Evolutionary conservation across 495 filamentous ascomycete species (phyloP).

Genomic region (Penicillium salamii): DNA sequence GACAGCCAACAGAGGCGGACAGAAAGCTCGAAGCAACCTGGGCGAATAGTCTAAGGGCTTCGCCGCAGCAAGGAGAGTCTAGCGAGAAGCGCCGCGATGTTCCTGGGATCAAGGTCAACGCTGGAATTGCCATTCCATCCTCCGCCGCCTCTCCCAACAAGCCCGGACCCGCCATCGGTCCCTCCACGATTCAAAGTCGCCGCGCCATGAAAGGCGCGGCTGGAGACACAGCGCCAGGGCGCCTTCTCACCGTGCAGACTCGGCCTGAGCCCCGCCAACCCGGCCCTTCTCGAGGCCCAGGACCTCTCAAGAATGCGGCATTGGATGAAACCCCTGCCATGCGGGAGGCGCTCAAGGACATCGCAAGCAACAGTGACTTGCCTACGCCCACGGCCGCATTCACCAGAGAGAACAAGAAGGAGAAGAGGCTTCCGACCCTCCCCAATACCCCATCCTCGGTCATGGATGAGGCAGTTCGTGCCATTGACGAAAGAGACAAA

Average conservation of each 20-base stretch:
- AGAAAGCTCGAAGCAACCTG: slow-evolving; percentile 7
- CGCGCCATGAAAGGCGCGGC: slow-evolving; percentile 29
- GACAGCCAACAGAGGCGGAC: slow-evolving; percentile 18
- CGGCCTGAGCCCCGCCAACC: slow-evolving; percentile 13
- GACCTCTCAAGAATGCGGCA: slow-evolving; percentile 2
- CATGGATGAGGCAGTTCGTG: slow-evolving; percentile 46
- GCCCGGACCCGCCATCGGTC: background rate
- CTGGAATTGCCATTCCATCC: slow-evolving; percentile 8
- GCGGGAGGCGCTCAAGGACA: slow-evolving; percentile 6
- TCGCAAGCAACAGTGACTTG: slow-evolving; percentile 15
- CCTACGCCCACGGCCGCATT: slow-evolving; percentile 30
- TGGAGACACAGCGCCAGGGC: slow-evolving; percentile 13
- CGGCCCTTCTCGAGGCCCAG: slow-evolving; percentile 1
- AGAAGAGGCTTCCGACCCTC: slow-evolving; percentile 45
- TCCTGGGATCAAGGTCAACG: slow-evolving; percentile 16
- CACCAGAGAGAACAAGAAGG: slow-evolving; percentile 38
- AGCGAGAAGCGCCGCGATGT: slow-evolving; percentile 12
- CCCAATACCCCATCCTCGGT: slow-evolving; percentile 48
- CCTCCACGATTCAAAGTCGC: slow-evolving; percentile 34
- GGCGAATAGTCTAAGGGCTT: slow-evolving; percentile 2
- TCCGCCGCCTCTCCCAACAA: slow-evolving; percentile 4
- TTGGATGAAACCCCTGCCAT: slow-evolving; percentile 12
- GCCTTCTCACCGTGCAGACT: slow-evolving; percentile 29
- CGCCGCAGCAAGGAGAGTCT: background rate
- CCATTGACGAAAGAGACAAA: slow-evolving; percentile 36